Evolutionary conservation across 306 rosid genomes (phyloP).

Genomic region (Trifolium repens): DNA sequence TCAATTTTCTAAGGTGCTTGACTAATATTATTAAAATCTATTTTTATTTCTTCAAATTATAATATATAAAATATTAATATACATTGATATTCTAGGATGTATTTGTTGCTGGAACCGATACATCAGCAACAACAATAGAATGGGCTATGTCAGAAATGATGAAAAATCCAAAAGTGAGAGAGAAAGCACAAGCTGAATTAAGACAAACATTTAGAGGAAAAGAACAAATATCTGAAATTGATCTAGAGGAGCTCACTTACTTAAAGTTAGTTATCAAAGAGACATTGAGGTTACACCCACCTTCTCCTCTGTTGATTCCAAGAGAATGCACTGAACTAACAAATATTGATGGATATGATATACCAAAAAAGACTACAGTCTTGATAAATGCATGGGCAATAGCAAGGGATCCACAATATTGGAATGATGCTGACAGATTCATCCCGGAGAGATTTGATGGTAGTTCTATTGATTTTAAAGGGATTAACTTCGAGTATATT

Average conservation of each 20-base stretch:
- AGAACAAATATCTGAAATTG: not conserved
- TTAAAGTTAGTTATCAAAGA: conserved; percentile 2
- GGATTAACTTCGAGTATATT: not conserved
- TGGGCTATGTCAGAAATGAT: conserved; percentile 5
- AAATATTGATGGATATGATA: not conserved
- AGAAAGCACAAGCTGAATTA: not conserved
- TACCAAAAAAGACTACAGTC: not conserved
- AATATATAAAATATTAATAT: no score
- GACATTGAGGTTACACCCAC: not conserved
- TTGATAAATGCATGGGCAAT: conserved; percentile 3
- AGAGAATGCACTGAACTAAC: conserved; percentile 3
- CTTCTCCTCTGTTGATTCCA: conserved; percentile 9
- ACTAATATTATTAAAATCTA: no score
- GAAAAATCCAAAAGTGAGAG: conserved; percentile 2
- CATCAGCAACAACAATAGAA: conserved; percentile 3
- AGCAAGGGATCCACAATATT: conserved; percentile 43
- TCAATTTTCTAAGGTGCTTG: no score
- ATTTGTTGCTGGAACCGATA: conserved; percentile 18
- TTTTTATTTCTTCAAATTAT: no score
- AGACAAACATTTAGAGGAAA: not conserved
- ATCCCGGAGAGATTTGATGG: conserved; percentile 16
- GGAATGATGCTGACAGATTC: conserved; percentile 14
- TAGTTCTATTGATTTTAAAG: not conserved
- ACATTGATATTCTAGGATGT: not conserved
- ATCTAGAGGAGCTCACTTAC: not conserved